Evolutionary conservation across 2,329 filamentous ascomycete species (phyloP).

Genomic region (Calonectria leucothoes): DNA sequence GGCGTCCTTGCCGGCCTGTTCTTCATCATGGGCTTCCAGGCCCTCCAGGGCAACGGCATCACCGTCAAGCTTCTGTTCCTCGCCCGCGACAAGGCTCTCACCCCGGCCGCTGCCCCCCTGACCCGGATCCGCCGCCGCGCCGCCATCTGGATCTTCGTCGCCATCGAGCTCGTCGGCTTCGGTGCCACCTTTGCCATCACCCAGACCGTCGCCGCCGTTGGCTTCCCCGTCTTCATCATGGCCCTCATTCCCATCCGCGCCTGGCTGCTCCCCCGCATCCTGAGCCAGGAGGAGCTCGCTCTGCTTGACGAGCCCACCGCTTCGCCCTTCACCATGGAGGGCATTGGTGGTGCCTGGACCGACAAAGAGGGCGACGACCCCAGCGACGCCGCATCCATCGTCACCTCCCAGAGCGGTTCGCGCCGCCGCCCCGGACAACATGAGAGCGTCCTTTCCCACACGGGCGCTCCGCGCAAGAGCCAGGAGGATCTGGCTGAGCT

Average conservation of each 20-base stretch:
- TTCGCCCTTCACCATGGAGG: conserved; percentile 81
- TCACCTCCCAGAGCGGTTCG: conserved; percentile 12
- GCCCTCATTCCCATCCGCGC: conserved; percentile 75
- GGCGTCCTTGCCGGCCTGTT: conserved; percentile 84
- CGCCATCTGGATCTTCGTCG: conserved; percentile 79
- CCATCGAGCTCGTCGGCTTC: conserved; percentile 76
- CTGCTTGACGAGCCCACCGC: conserved; percentile 80
- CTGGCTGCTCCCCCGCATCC: conserved; percentile 71
- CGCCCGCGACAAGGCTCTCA: conserved; percentile 72
- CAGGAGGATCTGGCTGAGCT: conserved; percentile 50
- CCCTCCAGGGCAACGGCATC: conserved; percentile 81
- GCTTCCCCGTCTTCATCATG: conserved; percentile 81
- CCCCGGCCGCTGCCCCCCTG: conserved; percentile 69
- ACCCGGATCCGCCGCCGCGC: conserved; percentile 68
- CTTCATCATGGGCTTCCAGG: conserved; percentile 87
- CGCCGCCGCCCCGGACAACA: conserved; percentile 20
- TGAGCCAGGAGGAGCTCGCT: conserved; percentile 69
- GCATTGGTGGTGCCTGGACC: conserved; percentile 73
- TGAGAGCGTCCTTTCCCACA: conserved; percentile 42
- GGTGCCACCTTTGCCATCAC: conserved; percentile 86
- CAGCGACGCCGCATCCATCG: conserved; percentile 32
- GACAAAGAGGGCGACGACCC: conserved; percentile 40
- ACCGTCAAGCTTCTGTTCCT: conserved; percentile 81
- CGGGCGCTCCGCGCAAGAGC: conserved; percentile 44
- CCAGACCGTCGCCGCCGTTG: conserved; percentile 84